phyloP scores from a whole-genome alignment of 2,329 filamentous ascomycete species.

The Botrytis squamosa region DNA sequence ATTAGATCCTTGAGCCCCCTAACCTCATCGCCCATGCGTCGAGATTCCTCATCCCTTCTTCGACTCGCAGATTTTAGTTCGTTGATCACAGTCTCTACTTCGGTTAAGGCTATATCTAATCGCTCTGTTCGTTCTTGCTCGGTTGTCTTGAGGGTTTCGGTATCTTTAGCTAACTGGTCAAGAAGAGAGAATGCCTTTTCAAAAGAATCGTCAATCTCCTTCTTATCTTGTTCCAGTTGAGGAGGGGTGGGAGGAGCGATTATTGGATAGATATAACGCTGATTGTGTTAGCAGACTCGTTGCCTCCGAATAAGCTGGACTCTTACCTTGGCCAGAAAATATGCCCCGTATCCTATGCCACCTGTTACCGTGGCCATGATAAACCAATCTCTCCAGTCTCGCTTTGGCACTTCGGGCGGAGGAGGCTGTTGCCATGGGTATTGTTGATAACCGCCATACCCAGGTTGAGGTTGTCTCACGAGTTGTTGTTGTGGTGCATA shows the following conservation, averaged over 20 bases:
- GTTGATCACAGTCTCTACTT: slow-evolving; percentile 78
- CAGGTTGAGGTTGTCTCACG: slow-evolving; percentile 41
- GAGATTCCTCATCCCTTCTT: slow-evolving; percentile 82
- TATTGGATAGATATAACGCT: slow-evolving; percentile 89
- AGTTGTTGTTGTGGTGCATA: slow-evolving; percentile 47
- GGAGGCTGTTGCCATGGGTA: slow-evolving; percentile 57
- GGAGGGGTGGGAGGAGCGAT: slow-evolving; percentile 92
- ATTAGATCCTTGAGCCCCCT: slow-evolving; percentile 78
- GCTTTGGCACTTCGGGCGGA: slow-evolving; percentile 62
- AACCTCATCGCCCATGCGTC: slow-evolving; percentile 83
- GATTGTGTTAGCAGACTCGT: slow-evolving; percentile 4
- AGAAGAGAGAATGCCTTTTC: slow-evolving; percentile 87
- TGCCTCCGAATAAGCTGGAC: not conserved
- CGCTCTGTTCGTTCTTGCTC: slow-evolving; percentile 82
- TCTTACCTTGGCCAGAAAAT: slow-evolving; percentile 77
- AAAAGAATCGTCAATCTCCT: slow-evolving; percentile 88
- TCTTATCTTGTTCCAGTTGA: slow-evolving; percentile 91
- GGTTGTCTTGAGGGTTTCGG: slow-evolving; percentile 78
- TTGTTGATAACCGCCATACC: slow-evolving; percentile 49
- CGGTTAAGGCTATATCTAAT: slow-evolving; percentile 75
- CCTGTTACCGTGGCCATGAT: slow-evolving; percentile 97
- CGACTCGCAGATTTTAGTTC: slow-evolving; percentile 80
- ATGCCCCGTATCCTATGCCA: slow-evolving; percentile 85
- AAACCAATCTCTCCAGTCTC: slow-evolving; percentile 99
- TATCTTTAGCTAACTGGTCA: slow-evolving; percentile 90